phyloP scores from a whole-genome alignment of 2,329 filamentous ascomycete genomes.

The Paraconiothyrium brasiliense region DNA sequence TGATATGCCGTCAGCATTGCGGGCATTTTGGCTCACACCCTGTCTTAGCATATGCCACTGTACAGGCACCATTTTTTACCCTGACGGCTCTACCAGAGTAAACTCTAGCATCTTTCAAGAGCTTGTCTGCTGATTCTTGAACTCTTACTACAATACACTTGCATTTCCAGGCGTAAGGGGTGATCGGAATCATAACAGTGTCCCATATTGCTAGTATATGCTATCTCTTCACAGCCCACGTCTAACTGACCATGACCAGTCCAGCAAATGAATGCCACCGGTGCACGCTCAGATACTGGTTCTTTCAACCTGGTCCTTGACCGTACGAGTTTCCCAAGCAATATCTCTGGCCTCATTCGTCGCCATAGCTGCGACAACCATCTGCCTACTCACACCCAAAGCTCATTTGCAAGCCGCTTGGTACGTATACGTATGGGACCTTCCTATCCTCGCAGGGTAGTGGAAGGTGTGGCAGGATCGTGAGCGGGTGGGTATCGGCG shows the following conservation, averaged over 20 bases:
- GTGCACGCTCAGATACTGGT: background rate
- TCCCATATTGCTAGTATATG: background rate
- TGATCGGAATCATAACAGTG: background rate
- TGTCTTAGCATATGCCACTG: background rate
- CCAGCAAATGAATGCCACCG: slow-evolving; percentile 8
- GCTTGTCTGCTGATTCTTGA: background rate
- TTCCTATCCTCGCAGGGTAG: background rate
- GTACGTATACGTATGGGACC: background rate
- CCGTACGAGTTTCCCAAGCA: background rate
- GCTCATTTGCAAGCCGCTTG: background rate
- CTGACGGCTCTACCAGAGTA: background rate
- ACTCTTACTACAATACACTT: background rate
- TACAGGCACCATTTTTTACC: background rate
- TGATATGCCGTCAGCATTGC: background rate
- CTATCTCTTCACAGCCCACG: background rate
- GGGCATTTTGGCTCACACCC: background rate
- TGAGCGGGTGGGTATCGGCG: background rate
- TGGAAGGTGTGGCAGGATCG: background rate
- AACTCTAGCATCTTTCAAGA: background rate
- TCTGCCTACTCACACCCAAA: background rate
- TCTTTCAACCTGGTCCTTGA: background rate
- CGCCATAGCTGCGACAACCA: background rate
- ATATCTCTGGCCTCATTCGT: background rate
- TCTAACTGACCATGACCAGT: background rate
- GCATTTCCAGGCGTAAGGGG: background rate